Conservation (phyloP, 202 grass and related monocot genomes). For the Setaria viridis region DNA sequence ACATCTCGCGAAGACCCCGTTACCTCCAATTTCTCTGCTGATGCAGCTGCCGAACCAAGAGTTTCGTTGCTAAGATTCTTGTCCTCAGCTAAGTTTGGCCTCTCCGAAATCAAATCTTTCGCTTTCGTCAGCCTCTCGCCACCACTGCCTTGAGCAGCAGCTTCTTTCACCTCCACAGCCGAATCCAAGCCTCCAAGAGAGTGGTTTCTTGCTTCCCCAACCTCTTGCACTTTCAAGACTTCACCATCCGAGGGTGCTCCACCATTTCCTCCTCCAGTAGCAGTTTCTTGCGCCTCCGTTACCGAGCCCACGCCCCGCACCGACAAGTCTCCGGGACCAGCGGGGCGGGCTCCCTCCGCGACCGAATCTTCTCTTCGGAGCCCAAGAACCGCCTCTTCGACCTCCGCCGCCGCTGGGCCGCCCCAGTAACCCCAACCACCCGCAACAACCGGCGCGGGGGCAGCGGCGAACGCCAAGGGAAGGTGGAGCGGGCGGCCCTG, state of each 20-base stretch:
- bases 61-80: conserved; percentile 24
- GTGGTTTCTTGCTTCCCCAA: conserved; percentile 27
- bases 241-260: background rate
- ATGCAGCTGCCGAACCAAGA: conserved; percentile 4
- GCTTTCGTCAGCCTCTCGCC: conserved; percentile 15
- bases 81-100: background rate
- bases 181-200: conserved; percentile 27
- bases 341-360: background rate
- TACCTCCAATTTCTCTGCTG: conserved; percentile 22
- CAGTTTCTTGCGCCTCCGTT: background rate
- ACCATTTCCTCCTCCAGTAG: conserved; percentile 15
- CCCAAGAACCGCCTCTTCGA: background rate
- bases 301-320: conserved; percentile 13
- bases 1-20: background rate
- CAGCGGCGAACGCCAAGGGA: conserved; percentile 29
- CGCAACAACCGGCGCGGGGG: background rate
- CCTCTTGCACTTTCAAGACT: background rate
- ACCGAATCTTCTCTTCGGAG: background rate
- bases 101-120: conserved; percentile 30
- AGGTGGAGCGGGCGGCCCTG: conserved; percentile 50
- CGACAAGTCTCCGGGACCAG: conserved; percentile 18
- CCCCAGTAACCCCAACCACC: background rate
- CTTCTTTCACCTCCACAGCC: background rate
- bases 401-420: background rate
- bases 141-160: background rate